These are phyloP conservation scores for Hirschioporus abietinus DNA, from an alignment of 768 basidiomycete genomes.

Conservation along the genomic window DNA sequence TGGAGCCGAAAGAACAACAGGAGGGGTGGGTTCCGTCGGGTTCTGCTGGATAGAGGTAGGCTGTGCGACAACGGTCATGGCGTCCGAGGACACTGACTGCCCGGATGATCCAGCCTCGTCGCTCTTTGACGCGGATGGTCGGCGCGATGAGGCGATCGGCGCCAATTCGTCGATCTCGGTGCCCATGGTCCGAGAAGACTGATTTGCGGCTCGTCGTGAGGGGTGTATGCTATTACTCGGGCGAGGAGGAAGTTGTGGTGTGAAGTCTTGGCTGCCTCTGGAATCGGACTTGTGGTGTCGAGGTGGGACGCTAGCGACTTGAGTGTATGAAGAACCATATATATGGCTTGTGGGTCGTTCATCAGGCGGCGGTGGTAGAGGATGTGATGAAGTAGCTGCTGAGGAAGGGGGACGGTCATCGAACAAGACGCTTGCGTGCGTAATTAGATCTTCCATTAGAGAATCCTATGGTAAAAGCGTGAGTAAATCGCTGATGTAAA, in stretches of 20 bases:
- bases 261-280: conserved; percentile 49
- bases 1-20: not conserved
- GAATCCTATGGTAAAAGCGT: conserved; percentile 41
- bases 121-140: not conserved
- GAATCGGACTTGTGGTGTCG: conserved; percentile 16
- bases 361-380: conserved; percentile 67
- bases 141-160: not conserved
- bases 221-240: conserved; percentile 77
- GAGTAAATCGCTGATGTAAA: not conserved
- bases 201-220: conserved; percentile 27
- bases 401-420: conserved; percentile 36
- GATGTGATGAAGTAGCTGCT: conserved; percentile 50
- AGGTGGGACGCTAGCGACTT: conserved; percentile 46
- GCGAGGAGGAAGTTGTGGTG: conserved; percentile 61
- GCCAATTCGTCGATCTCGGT: not conserved
- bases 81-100: not conserved
- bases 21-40: not conserved
- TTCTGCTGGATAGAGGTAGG: not conserved
- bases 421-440: conserved; percentile 60
- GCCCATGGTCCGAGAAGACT: not conserved
- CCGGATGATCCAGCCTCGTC: not conserved
- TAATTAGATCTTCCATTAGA: conserved; percentile 84
- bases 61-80: not conserved
- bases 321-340: conserved; percentile 73
- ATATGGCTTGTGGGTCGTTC: conserved; percentile 51